Base-by-base conservation (phyloP, 2,329 filamentous ascomycete genomes). In the Fusarium sp. region DNA sequence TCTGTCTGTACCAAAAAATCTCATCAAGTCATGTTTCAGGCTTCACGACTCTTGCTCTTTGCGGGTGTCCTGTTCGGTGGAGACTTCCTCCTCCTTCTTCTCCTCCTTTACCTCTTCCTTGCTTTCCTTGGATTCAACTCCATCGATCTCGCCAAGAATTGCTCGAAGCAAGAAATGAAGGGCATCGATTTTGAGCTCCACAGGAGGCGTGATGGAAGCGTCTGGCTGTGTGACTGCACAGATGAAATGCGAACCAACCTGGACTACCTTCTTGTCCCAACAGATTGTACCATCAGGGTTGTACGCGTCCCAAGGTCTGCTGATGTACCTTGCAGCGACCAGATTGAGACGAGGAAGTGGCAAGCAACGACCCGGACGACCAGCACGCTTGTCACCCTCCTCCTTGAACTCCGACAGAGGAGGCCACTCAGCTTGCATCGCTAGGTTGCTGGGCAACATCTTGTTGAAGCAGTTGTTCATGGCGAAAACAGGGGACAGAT, bases 341-440 rank as follows among this genome's bases (percentile, higher is more conserved):
- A 75, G 16, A 45, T 77, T 77, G 35, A 81, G 70, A 20, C 78
- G 79, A 34, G 82, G 83, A 4, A 79, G 69, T 45, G 82, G 82
- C 24, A 84, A 74, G 35, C 73, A 78, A n/a, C 81, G 80, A 22
- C 76, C 68, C 47, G 77, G 67, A 52, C 68, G 63, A 37, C 58
- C 52, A 1, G 77, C 73, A 20, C 79, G 76, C 47, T 75, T 79
- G 62, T 83, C 80, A 38, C 81, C 80, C 16, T 81, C 79, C 29
- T 82, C 80, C 60, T 83, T 84, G 31, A 84, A 76, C 63, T 83
- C 82, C 14, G 81, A 73, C 42, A 82, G 70, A 10, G 79, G 77
- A 2, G 83, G 83, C 83, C 83, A 84, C 52, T 77, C 74, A 24
- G 75, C 79, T 13, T 62, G 71, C 24, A 59, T 56, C 8, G 74